Percentiles rank a stretch among this genome's conserved stretches.
Evolutionary conservation across 352 stramenopile species (phyloP).

Genomic region (Thraustotheca clavata): DNA sequence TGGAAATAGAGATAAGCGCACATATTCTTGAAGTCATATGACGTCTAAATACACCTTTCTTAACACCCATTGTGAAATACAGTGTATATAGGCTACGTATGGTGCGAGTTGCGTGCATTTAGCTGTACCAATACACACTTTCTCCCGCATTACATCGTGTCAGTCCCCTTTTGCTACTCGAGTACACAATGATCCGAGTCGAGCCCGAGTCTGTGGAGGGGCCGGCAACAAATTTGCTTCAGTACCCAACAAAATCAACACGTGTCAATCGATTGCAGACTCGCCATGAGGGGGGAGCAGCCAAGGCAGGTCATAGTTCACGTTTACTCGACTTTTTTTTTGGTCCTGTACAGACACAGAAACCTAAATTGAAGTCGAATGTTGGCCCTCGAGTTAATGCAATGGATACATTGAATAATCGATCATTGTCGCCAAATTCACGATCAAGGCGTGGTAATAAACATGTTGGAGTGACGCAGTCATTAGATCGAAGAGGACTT

Average conservation of each 20-base stretch:
- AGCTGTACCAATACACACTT: slow-evolving; percentile 5
- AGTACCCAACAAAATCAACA: slow-evolving; percentile 1
- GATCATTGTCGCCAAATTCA: neutral
- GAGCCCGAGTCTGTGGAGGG: neutral
- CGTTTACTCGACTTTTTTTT: slow-evolving; percentile 3
- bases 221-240: neutral
- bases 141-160: slow-evolving; percentile 4
- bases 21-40: too few species aligned
- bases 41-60: too few species aligned
- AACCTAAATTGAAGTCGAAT: slow-evolving; percentile 2
- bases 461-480: neutral
- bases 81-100: too few species aligned
- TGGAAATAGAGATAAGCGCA: too few species aligned
- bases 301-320: neutral
- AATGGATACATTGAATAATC: neutral
- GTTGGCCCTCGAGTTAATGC: neutral
- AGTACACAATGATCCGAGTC: neutral
- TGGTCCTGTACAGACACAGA: neutral
- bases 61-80: too few species aligned
- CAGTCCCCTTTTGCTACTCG: slow-evolving; percentile 8
- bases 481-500: neutral
- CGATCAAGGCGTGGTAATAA: neutral
- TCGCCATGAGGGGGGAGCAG: neutral
- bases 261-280: neutral
- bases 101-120: neutral